Base-by-base conservation (phyloP, 2,329 filamentous ascomycete species). In the Talaromyces verruculosus region DNA sequence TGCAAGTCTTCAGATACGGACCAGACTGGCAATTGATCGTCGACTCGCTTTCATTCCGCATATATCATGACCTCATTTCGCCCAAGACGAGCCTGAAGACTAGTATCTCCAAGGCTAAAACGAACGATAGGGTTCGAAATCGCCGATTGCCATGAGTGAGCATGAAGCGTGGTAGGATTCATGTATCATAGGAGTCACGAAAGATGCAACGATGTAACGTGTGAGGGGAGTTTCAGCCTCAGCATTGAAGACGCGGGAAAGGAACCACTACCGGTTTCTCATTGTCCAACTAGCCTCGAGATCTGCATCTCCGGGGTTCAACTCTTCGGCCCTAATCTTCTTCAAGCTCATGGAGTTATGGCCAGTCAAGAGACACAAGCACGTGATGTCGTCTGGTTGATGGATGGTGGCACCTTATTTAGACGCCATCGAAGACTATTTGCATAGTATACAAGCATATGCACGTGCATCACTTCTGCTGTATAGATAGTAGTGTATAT, bases 401-500 rank as follows among this genome's bases (percentile, higher is more conserved):
- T 53, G 49, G n/a, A 17, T 3, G 15, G 13, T 11, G 28, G 28
- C 28, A 53, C 28, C 49, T 51, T 17, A 33, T 33, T 28, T 35
- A 19, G 30, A 55, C 8, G 17, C 17, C 30, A 35, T 35, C 35
- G 30, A 19, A 10, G 51, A 22, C 51, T 55, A 10, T 13, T 17
- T 55, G 25, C 22, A 49, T 13, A 49, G 11, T 33, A 37, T 22
- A 53, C 51, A 55, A 55, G 30, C 30, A 19, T 37, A 30, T n/a
- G 28, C 30, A 35, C 10, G n/a, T 37, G 51, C 51, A 3, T 55
- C 30, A 13, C 28, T 55, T 35, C 17, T 33, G 43, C 60, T 28
- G 60, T 22, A 47, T 64, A 57, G 37, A 35, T 35, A 45, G 61
- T 17, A 51, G 41, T 7, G 43, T n/a, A 55, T 55, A 15, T 10